A percentile compares a stretch with the other conserved stretches of the same genome.
phyloP scores from a whole-genome alignment of 2,329 filamentous ascomycete genomes.

The Fusarium sp. region DNA sequence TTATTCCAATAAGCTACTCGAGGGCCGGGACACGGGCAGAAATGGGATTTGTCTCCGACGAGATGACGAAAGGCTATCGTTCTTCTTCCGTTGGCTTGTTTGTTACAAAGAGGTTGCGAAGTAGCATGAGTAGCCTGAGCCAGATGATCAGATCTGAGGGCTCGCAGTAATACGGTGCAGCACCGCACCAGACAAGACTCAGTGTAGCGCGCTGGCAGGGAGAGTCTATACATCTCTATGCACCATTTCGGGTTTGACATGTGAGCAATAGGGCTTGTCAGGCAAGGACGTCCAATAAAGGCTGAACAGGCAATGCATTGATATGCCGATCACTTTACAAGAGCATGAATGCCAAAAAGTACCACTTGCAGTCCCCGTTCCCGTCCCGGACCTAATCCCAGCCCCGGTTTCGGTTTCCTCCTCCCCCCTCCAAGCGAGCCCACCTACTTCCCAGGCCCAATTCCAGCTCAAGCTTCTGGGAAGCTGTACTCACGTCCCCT shows the following conservation, averaged over 20 bases:
- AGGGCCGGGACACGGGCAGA: slow-evolving; percentile 32
- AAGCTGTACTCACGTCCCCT: slow-evolving; percentile 35
- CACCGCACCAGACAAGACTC: slow-evolving; percentile 39
- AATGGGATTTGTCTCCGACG: slow-evolving; percentile 10
- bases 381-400: slow-evolving; percentile 35
- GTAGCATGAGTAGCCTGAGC: slow-evolving; percentile 18
- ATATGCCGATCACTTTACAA: slow-evolving; percentile 45
- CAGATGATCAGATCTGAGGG: slow-evolving; percentile 33
- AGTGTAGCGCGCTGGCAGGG: slow-evolving; percentile 13
- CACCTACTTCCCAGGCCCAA: slow-evolving; percentile 40
- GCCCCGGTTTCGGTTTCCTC: slow-evolving; percentile 31
- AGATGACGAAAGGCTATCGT: slow-evolving; percentile 31
- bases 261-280: slow-evolving; percentile 46
- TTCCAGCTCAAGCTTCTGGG: slow-evolving; percentile 34
- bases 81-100: slow-evolving; percentile 7
- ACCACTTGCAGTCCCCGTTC: slow-evolving; percentile 33
- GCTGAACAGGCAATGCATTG: slow-evolving; percentile 31
- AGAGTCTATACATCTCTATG: slow-evolving; percentile 39
- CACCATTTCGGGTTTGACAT: slow-evolving; percentile 46
- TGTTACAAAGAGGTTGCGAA: neutral
- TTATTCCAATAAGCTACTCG: slow-evolving; percentile 29
- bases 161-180: slow-evolving; percentile 37
- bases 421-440: slow-evolving; percentile 34
- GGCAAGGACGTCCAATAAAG: slow-evolving; percentile 43
- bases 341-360: slow-evolving; percentile 39